Evolutionary conservation across 2,329 filamentous ascomycete species (phyloP).

Genomic region (Alternaria viburni): DNA sequence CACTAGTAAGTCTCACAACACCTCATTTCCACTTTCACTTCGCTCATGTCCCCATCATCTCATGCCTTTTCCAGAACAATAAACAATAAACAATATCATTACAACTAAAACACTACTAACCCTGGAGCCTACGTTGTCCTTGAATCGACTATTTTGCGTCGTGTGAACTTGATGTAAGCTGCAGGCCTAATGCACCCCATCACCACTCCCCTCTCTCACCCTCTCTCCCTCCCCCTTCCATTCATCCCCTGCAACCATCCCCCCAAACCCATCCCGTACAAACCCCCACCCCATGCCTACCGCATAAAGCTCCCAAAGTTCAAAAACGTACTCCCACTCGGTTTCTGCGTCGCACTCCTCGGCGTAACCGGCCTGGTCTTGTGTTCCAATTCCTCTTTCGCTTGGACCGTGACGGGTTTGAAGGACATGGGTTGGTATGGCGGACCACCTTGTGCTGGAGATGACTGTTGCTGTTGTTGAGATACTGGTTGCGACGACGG

Average conservation of each 20-base stretch:
- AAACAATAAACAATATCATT: neutral
- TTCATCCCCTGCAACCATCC: too few species aligned
- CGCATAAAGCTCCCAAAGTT: conserved; percentile 11
- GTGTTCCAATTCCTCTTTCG: neutral
- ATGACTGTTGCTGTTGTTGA: neutral
- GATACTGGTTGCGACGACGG: neutral
- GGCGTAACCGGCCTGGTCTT: neutral
- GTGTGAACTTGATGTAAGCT: neutral
- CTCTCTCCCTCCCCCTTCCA: too few species aligned
- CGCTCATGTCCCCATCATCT: neutral
- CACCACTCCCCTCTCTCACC: neutral
- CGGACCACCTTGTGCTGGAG: neutral
- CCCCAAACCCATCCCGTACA: too few species aligned
- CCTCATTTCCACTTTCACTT: neutral
- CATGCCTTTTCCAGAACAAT: neutral
- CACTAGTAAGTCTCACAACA: neutral
- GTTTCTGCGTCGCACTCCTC: neutral
- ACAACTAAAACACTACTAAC: neutral
- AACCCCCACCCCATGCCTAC: neutral
- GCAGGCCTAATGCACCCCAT: neutral
- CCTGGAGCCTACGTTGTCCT: neutral
- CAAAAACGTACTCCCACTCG: conserved; percentile 4
- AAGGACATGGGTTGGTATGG: conserved; percentile 2
- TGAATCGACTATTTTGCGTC: neutral
- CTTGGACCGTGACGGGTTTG: neutral